phyloP scores from a whole-genome alignment of 1,284 basidiomycete species.

The Cutaneotrichosporon cutaneum region DNA sequence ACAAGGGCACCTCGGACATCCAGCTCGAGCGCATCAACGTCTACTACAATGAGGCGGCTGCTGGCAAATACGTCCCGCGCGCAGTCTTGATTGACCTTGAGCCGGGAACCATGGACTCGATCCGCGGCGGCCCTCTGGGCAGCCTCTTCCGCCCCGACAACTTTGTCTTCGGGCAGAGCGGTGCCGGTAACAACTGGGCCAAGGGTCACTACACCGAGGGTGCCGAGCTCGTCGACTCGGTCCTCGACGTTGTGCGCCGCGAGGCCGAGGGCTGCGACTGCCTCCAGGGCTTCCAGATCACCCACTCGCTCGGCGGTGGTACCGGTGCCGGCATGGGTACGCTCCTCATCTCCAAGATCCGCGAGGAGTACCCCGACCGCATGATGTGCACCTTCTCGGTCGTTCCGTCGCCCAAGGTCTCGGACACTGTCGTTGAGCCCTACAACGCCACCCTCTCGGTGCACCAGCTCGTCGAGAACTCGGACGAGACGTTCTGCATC shows the following conservation, averaged over 20 bases:
- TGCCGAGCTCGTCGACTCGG: constrained; percentile 61
- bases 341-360: constrained; percentile 63
- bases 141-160: constrained; percentile 61
- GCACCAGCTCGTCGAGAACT: constrained; percentile 65
- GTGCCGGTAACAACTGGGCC: constrained; percentile 62
- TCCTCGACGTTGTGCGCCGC: constrained; percentile 62
- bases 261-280: constrained; percentile 61
- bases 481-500: constrained; percentile 64
- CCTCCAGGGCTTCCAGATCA: constrained; percentile 63
- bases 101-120: constrained; percentile 95
- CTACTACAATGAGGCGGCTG: constrained; percentile 87
- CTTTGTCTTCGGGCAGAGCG: constrained; percentile 60
- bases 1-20: constrained; percentile 90
- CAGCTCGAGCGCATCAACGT: constrained; percentile 97
- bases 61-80: constrained; percentile 92
- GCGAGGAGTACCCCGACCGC: constrained; percentile 63
- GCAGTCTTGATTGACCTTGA: constrained; percentile 93
- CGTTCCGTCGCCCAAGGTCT: constrained; percentile 62
- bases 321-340: constrained; percentile 65
- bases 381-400: constrained; percentile 66
- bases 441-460: constrained; percentile 64
- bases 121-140: constrained; percentile 65
- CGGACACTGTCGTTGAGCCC: constrained; percentile 63
- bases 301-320: constrained; percentile 64
- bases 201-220: constrained; percentile 58